Evolutionary conservation across 805 yeast genomes (phyloP).

Genomic region (Ogataea populi-albae): DNA sequence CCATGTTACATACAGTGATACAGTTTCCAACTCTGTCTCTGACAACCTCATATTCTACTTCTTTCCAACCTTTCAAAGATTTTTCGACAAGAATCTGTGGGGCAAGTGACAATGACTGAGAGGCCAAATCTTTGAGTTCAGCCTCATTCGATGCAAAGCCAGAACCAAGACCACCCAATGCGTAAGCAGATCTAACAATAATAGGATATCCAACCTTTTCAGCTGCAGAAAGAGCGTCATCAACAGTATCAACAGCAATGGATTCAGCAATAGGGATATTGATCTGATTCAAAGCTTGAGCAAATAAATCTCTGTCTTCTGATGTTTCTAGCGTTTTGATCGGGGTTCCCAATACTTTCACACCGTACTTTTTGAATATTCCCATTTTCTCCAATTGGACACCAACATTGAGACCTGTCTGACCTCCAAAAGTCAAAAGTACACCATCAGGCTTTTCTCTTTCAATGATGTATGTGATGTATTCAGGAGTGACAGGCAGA

Average conservation of each 20-base stretch:
- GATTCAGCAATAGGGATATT: conserved; percentile 96
- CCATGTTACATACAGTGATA: conserved; percentile 99
- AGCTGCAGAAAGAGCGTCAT: conserved; percentile 92
- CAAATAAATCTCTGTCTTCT: conserved; percentile 95
- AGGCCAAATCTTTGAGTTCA: conserved; percentile 82
- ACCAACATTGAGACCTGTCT: conserved; percentile 95
- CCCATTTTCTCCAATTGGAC: conserved; percentile 94
- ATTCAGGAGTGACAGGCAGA: conserved; percentile 95
- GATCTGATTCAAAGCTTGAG: conserved; percentile 92
- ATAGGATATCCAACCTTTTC: conserved; percentile 87
- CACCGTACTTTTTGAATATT: conserved; percentile 82
- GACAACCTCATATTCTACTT: conserved; percentile 97
- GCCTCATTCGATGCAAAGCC: conserved; percentile 86
- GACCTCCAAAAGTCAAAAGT: conserved; percentile 96
- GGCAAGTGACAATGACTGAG: conserved; percentile 84
- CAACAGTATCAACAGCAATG: conserved; percentile 89
- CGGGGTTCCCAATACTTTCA: conserved; percentile 97
- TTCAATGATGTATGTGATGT: conserved; percentile 91
- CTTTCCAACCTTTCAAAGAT: conserved; percentile 98
- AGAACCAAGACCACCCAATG: conserved; percentile 96
- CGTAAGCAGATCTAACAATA: conserved; percentile 95
- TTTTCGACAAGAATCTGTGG: conserved; percentile 96
- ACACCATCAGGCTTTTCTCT: conserved; percentile 97
- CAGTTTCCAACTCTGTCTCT: conserved; percentile 96
- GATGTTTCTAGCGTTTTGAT: conserved; percentile 93